Evolutionary conservation across 2,329 filamentous ascomycete genomes (phyloP).

Genomic region (Curvularia spicifera): DNA sequence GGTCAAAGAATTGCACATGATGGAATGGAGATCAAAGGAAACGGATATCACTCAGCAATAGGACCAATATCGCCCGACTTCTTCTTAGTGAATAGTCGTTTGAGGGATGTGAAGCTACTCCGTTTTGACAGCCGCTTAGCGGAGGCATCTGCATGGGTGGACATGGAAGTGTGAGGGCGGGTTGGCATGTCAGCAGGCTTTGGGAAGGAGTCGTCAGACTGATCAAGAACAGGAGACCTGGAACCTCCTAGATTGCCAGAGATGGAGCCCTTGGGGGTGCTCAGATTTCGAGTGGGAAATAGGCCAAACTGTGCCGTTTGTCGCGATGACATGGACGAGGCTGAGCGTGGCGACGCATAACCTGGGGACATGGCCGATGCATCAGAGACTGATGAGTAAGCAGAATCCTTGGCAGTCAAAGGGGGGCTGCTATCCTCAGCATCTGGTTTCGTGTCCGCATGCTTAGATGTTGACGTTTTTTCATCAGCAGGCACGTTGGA

Average conservation of each 20-base stretch:
- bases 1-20: slow-evolving; percentile 29
- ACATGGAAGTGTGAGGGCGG: slow-evolving; percentile 42
- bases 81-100: slow-evolving; percentile 47
- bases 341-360: slow-evolving; percentile 35
- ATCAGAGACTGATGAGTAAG: slow-evolving; percentile 49
- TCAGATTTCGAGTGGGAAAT: slow-evolving; percentile 43
- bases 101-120: slow-evolving; percentile 45
- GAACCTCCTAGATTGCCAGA: slow-evolving; percentile 36
- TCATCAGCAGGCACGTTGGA: slow-evolving; percentile 24
- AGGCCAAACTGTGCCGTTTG: slow-evolving; percentile 45
- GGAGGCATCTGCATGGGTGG: slow-evolving; percentile 30
- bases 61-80: slow-evolving; percentile 41
- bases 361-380: slow-evolving; percentile 42
- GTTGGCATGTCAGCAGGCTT: slow-evolving; percentile 26
- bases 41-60: slow-evolving; percentile 40
- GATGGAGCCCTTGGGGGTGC: slow-evolving; percentile 42
- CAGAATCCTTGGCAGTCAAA: slow-evolving; percentile 47
- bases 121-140: slow-evolving; percentile 40
- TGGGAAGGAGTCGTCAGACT: slow-evolving; percentile 15
- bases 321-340: slow-evolving; percentile 39
- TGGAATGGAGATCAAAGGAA: slow-evolving; percentile 10
- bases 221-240: slow-evolving; percentile 32
- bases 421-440: slow-evolving; percentile 40
- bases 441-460: slow-evolving; percentile 17
- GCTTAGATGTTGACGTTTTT: slow-evolving; percentile 16